A percentile compares a stretch with the other conserved stretches of the same genome.
These are phyloP conservation scores for Backusella mclennaniae DNA, from an alignment of 192 early-diverging fungal genomes.

Conservation along the genomic window DNA sequence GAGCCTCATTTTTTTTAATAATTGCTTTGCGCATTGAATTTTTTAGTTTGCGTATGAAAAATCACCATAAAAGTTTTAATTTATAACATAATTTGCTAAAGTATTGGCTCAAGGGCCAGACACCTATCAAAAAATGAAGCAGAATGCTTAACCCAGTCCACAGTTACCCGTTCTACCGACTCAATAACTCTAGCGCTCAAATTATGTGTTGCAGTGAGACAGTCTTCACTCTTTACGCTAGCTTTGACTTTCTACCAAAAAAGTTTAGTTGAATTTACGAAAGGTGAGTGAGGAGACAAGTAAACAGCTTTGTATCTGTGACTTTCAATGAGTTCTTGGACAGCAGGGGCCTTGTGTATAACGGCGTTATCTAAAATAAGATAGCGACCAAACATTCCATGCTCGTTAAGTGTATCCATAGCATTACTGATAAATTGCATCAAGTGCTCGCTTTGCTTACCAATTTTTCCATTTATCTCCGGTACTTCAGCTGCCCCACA, in stretches of 20 bases:
- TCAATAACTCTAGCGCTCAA: constrained; percentile 14
- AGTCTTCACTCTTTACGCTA: constrained; percentile 4
- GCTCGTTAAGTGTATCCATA: constrained; percentile 14
- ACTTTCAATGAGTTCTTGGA: constrained; percentile 7
- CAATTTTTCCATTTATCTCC: constrained; percentile 9
- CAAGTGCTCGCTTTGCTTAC: constrained; percentile 10
- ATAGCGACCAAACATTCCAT: constrained; percentile 17
- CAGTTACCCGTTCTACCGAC: too few species aligned
- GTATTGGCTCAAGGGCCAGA: constrained; percentile 12
- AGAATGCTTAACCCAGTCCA: constrained; percentile 1
- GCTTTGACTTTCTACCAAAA: constrained; percentile 31
- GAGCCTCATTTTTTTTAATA: not conserved
- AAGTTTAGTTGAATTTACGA: not conserved
- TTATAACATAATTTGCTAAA: not conserved
- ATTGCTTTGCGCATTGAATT: too few species aligned
- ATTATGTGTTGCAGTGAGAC: constrained; percentile 2
- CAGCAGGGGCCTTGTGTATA: not conserved
- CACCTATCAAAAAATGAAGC: constrained; percentile 10
- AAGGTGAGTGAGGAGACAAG: not conserved
- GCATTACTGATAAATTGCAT: not conserved
- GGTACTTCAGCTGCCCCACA: not conserved
- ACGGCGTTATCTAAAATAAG: constrained; percentile 1
- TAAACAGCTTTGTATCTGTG: not conserved
- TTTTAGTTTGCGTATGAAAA: too few species aligned
- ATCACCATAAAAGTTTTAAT: too few species aligned